A percentile compares a stretch with the other conserved stretches of the same genome.
Evolutionary conservation across 2,329 filamentous ascomycete species (phyloP).

Genomic region (Alternaria arborescens): DNA sequence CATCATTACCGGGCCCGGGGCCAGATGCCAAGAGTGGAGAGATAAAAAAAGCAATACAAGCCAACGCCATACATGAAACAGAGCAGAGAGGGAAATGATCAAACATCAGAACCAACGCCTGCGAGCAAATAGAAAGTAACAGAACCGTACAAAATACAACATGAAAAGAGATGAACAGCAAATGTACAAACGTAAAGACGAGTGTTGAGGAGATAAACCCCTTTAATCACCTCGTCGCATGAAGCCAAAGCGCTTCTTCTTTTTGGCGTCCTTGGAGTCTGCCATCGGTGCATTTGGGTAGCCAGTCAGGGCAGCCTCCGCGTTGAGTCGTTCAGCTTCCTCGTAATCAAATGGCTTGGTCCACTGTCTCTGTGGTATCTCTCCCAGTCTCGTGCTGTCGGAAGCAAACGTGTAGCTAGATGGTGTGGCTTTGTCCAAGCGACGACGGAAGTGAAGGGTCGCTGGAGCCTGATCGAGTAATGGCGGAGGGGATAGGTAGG

Average conservation of each 20-base stretch:
- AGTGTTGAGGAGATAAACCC: not conserved
- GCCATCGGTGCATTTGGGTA: conserved; percentile 16
- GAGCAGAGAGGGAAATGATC: conserved; percentile 1
- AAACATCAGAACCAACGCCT: not conserved
- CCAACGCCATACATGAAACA: not conserved
- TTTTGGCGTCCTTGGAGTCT: conserved; percentile 15
- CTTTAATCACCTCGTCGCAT: conserved; percentile 16
- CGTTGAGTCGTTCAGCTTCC: conserved; percentile 53
- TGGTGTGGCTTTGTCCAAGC: conserved; percentile 48
- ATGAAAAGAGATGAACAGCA: conserved; percentile 1
- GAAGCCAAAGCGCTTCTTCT: conserved; percentile 19
- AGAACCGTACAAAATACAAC: not conserved
- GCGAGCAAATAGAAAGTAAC: not conserved
- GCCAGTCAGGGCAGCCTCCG: conserved; percentile 41
- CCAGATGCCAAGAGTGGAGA: conserved; percentile 11
- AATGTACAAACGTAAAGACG: conserved; percentile 8
- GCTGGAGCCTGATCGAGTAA: conserved; percentile 12
- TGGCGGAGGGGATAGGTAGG: conserved; percentile 16
- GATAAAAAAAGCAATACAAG: conserved; percentile 5
- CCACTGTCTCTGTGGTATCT: conserved; percentile 58
- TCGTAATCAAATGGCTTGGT: conserved; percentile 54
- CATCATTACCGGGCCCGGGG: conserved; percentile 16
- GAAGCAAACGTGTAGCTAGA: conserved; percentile 56
- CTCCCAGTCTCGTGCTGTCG: conserved; percentile 58
- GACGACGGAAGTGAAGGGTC: conserved; percentile 29